Base-by-base conservation (phyloP, 2,329 filamentous ascomycete genomes). In the Curvularia verruculosa region DNA sequence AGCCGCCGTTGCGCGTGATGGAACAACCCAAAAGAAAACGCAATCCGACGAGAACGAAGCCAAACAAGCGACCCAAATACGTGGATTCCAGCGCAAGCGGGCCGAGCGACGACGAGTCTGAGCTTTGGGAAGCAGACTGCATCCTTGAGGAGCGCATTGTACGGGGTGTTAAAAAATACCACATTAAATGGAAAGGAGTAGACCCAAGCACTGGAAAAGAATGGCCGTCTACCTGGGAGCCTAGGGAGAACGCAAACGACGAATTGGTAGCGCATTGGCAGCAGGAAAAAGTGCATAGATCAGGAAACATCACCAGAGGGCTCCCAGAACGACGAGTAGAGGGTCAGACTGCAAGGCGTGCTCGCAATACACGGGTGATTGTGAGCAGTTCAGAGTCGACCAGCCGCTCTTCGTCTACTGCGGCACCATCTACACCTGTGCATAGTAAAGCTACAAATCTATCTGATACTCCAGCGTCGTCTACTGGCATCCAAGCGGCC, bases 161-260 rank as follows among this genome's bases (percentile, higher is more conserved):
- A 44, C 67, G 65, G 10, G 58, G 61, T 9, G 59, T 77, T 9
- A 46, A 58, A 3, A 44, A 64, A n/a, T 88, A 86, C 62, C 68
- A 78, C 3, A 80, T 88, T 51, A 81, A 86, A 65, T 88, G 86
- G 86, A 80, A 78, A 46, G 80, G 82, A 56, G 51, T 49, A 49
- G 74, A 86, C 65, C 73, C 78, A n/a, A 58, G 63, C 2, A 84
- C 83, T 37, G 83, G 82, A 18, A 68, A 80, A 58, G 57, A 60
- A 1, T 87, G 81, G 66, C 54, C 72, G 3, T 81, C 80, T 9
- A 82, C 75, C 46, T 88, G 86, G 86, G 84, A 80, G 49, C 76
- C 72, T 0, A 77, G 78, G 39, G 49, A 49, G 7, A 57, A 66
- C 60, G 68, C 72, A 2, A 80, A 73, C 50, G 56, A 68, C n/a